Percentiles rank a stretch among this genome's conserved stretches.
Evolutionary conservation across 2,329 filamentous ascomycete genomes (phyloP).

Genomic region (Xylaria sp.): DNA sequence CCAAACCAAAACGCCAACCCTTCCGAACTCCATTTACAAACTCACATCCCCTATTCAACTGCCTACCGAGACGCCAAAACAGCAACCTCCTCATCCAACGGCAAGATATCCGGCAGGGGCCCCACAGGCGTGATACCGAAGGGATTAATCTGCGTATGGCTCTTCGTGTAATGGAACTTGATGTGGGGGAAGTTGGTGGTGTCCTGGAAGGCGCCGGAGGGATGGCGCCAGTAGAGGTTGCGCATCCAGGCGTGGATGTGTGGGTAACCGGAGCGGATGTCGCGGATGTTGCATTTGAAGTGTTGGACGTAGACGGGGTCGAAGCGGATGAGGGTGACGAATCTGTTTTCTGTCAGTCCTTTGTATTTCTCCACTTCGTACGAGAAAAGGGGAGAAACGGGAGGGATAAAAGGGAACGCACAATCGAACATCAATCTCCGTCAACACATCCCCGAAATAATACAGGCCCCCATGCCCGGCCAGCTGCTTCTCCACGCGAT

Average conservation of each 20-base stretch:
- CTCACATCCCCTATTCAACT: too few relatives aligned
- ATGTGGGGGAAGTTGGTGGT: slow-evolving; percentile 95
- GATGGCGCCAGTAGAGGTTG: slow-evolving; percentile 73
- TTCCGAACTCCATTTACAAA: too few relatives aligned
- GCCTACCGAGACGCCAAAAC: slow-evolving; percentile 37
- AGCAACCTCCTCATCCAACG: slow-evolving; percentile 69
- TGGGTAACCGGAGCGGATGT: slow-evolving; percentile 81
- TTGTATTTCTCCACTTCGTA: too few relatives aligned
- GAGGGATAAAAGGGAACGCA: slow-evolving; percentile 31
- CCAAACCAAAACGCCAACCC: too few relatives aligned
- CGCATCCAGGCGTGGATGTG: slow-evolving; percentile 75
- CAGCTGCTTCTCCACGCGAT: slow-evolving; percentile 70
- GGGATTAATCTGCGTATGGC: slow-evolving; percentile 62
- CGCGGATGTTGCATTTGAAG: slow-evolving; percentile 80
- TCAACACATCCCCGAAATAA: slow-evolving; percentile 69
- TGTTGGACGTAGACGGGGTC: slow-evolving; percentile 75
- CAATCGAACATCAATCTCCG: slow-evolving; percentile 76
- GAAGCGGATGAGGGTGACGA: slow-evolving; percentile 31
- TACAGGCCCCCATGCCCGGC: slow-evolving; percentile 49
- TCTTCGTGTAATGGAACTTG: slow-evolving; percentile 67
- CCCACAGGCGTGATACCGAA: slow-evolving; percentile 75
- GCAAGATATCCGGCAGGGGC: slow-evolving; percentile 75
- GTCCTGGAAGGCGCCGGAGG: slow-evolving; percentile 58
- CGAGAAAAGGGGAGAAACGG: not conserved
- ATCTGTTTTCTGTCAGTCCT: slow-evolving; percentile 23